Evolutionary conservation across 2,329 filamentous ascomycete genomes (phyloP), one percentile per base, ranked within the genome.

Genomic region (Acephala macrosclerotiorum): DNA sequence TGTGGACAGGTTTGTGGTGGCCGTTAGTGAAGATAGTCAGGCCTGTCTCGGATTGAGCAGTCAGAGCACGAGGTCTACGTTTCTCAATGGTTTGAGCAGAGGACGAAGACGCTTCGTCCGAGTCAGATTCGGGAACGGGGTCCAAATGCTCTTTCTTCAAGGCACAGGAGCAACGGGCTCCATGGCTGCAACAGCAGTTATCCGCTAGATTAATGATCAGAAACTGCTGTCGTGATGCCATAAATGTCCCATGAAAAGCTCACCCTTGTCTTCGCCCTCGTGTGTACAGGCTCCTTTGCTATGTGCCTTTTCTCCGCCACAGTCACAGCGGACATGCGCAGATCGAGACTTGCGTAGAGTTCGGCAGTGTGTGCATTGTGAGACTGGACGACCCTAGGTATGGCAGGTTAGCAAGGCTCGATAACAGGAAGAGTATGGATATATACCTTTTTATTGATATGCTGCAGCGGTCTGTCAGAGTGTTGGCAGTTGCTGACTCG

Each of bases 401-500:
- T 36, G 26, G 22, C 16, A 47, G n/a, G 53, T 66, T 36, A 64
- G 65, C 58, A 67, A 51, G 42, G 49, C 35, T 29, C 33, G 26
- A 26, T 20, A 51, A 16, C 40, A 29, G 20, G 42, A 26, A 60
- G n/a, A 26, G 53, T 55, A 18, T 53, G 29, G 16, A 2, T 26
- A 22, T 65, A 57, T 71, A 76, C 75, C 72, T 98, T 98, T 80
- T 97, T 97, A 81, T 96, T 96, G 83, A 97, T 97, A 79, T 97
- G 93, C 77, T 93, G 91, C 71, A 98, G 87, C 71, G 92, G 92
- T 73, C 95, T 93, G 80, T 97, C 96, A 79, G 89, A 87, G 81
- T 99, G 96, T 80, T 95, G 93, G 85, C 96, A 99, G 79, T 96
- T 97, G 90, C 94, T 98, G 78, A 99, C 96, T 79, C 96, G 93